Percentiles rank a stretch among this genome's conserved stretches.
phyloP scores from a whole-genome alignment of 75 land plant species.

The Gnetum montanum region DNA sequence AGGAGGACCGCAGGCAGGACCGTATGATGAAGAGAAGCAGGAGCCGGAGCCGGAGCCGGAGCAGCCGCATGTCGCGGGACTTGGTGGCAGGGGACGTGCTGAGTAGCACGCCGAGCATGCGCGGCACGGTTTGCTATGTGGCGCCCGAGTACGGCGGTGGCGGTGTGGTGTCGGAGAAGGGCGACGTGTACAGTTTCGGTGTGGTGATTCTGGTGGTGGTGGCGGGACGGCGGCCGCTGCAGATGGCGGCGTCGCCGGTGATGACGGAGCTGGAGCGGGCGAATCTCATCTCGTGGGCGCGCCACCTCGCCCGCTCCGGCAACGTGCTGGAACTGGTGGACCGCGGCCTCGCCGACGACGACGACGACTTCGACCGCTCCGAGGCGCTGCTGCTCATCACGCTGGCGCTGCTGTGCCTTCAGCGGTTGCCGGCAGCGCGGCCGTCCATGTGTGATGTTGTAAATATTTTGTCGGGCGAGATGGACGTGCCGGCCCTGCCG shows the following conservation, averaged over 20 bases:
- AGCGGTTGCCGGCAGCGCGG: slow-evolving; percentile 53
- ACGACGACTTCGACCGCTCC: slow-evolving; percentile 28
- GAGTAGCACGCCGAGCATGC: slow-evolving; percentile 92
- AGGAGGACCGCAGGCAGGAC: slow-evolving; percentile 31
- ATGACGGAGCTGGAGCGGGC: slow-evolving; percentile 73
- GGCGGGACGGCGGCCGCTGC: slow-evolving; percentile 88
- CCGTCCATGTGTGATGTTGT: slow-evolving; percentile 69
- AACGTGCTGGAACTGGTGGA: slow-evolving; percentile 80
- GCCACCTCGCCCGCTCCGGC: slow-evolving; percentile 59
- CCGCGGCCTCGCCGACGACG: slow-evolving; percentile 15
- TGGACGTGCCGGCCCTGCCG: slow-evolving; percentile 55
- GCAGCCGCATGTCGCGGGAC: slow-evolving; percentile 35
- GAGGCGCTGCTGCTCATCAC: slow-evolving; percentile 73
- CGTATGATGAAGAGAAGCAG: slow-evolving; percentile 12
- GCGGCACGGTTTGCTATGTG: slow-evolving; percentile 92
- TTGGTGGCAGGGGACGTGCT: slow-evolving; percentile 38
- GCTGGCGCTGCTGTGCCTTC: slow-evolving; percentile 83
- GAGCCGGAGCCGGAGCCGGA: slow-evolving; percentile 48
- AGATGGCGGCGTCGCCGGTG: slow-evolving; percentile 74
- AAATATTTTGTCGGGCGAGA: slow-evolving; percentile 56
- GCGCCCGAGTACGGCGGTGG: slow-evolving; percentile 89
- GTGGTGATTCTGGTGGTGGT: slow-evolving; percentile 76
- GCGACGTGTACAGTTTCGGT: slow-evolving; percentile 93
- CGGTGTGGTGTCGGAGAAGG: slow-evolving; percentile 60
- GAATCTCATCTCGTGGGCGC: slow-evolving; percentile 85